phyloP scores from a whole-genome alignment of 2,329 filamentous ascomycete species.

The Pseudonectria foliicola region DNA sequence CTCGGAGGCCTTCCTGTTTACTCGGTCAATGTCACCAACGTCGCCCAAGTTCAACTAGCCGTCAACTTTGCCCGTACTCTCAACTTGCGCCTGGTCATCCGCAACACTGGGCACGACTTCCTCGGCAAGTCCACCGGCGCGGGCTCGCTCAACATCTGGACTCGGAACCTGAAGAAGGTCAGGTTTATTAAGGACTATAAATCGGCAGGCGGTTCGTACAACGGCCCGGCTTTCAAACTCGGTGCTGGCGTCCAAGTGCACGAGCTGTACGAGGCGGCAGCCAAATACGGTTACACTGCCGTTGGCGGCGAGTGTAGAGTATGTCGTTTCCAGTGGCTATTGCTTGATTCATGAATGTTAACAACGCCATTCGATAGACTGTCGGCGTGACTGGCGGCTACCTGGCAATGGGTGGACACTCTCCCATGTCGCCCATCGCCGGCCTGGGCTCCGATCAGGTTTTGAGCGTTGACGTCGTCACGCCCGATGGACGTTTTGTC shows the following conservation, averaged over 20 bases:
- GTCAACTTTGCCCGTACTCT: slow-evolving; percentile 39
- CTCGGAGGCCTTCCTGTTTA: slow-evolving; percentile 36
- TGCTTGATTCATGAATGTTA: slow-evolving; percentile 15
- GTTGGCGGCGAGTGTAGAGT: slow-evolving; percentile 45
- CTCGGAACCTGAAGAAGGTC: slow-evolving; percentile 42
- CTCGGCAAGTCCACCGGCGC: slow-evolving; percentile 50
- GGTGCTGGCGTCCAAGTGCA: slow-evolving; percentile 46
- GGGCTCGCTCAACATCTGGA: slow-evolving; percentile 50
- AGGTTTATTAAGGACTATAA: slow-evolving; percentile 18
- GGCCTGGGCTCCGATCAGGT: slow-evolving; percentile 41
- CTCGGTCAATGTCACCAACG: slow-evolving; percentile 33
- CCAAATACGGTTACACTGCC: slow-evolving; percentile 37
- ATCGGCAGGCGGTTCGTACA: slow-evolving; percentile 21
- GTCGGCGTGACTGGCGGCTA: slow-evolving; percentile 23
- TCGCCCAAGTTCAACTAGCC: slow-evolving; percentile 38
- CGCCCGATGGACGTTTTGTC: slow-evolving; percentile 35
- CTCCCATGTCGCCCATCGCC: slow-evolving; percentile 36
- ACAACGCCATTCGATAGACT: slow-evolving; percentile 21
- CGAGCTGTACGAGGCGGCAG: slow-evolving; percentile 45
- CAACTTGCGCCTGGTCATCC: slow-evolving; percentile 40
- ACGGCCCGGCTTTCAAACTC: slow-evolving; percentile 45
- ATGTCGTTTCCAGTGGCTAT: slow-evolving; percentile 7
- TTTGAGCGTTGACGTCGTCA: slow-evolving; percentile 42
- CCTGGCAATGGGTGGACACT: slow-evolving; percentile 37
- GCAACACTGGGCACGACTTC: slow-evolving; percentile 43